A percentile compares a stretch with the other conserved stretches of the same genome.
Evolutionary conservation across 2,329 filamentous ascomycete genomes (phyloP).

Genomic region (Epichloe baconii): DNA sequence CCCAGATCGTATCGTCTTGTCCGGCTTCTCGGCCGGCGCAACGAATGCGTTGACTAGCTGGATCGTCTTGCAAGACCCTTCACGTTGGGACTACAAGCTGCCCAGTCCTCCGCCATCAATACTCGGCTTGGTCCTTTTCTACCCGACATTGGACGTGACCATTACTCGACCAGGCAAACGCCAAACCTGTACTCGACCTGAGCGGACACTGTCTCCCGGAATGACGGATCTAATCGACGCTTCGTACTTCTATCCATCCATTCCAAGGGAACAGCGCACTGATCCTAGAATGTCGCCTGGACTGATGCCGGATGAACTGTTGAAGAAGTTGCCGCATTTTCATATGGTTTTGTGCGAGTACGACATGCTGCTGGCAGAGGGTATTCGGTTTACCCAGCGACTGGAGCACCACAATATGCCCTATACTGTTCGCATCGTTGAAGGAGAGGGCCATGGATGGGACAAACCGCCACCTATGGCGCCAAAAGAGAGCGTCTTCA

Average conservation of each 20-base stretch:
- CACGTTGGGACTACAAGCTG: conserved; percentile 24
- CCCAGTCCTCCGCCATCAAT: conserved; percentile 31
- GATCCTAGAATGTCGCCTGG: conserved; percentile 46
- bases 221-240: conserved; percentile 52
- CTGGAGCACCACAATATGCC: conserved; percentile 26
- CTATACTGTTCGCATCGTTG: conserved; percentile 29
- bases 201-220: conserved; percentile 42
- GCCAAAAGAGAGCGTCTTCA: conserved; percentile 29
- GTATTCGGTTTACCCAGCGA: conserved; percentile 46
- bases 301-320: conserved; percentile 38
- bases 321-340: conserved; percentile 39
- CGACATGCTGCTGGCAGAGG: conserved; percentile 51
- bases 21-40: conserved; percentile 52
- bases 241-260: conserved; percentile 43
- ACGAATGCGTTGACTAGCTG: conserved; percentile 38
- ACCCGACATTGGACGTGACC: conserved; percentile 50
- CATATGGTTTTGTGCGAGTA: conserved; percentile 50
- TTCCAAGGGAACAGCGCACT: conserved; percentile 29
- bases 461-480: conserved; percentile 32
- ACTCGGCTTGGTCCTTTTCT: conserved; percentile 43
- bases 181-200: conserved; percentile 37
- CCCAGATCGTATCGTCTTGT: conserved; percentile 39
- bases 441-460: conserved; percentile 34
- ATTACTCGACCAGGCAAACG: conserved; percentile 42
- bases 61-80: conserved; percentile 31